Evolutionary conservation across 2,329 filamentous ascomycete species (phyloP).

Genomic region (Chaetomiaceae sp.): DNA sequence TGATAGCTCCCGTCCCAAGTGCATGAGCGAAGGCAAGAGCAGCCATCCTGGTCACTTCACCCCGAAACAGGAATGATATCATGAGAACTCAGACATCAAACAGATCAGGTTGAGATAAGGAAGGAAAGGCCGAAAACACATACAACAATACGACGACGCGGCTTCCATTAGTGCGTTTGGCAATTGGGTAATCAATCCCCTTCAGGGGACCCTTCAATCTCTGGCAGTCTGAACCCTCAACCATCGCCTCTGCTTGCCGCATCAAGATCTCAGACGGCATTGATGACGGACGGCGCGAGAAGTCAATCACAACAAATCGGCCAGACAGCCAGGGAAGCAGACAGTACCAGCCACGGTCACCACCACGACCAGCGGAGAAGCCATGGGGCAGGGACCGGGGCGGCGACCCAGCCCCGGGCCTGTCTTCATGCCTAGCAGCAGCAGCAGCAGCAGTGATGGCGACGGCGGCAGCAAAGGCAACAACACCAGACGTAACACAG

Average conservation of each 20-base stretch:
- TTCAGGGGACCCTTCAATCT: no score
- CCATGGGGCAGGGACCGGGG: constrained; percentile 9
- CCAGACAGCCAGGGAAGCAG: background rate
- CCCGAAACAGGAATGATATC: constrained; percentile 6
- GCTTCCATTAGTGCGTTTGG: no score
- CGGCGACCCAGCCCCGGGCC: constrained; percentile 4
- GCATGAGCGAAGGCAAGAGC: no score
- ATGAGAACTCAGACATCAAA: background rate
- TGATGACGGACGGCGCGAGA: no score
- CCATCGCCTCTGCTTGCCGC: no score
- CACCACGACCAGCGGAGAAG: background rate
- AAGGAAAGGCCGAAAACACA: no score
- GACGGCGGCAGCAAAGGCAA: background rate
- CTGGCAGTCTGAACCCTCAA: no score
- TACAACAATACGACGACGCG: no score
- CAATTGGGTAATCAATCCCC: no score
- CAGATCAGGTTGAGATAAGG: background rate
- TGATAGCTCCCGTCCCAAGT: constrained; percentile 4
- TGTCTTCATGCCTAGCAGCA: constrained; percentile 1
- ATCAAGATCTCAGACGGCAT: no score
- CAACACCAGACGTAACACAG: background rate
- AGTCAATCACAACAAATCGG: no score
- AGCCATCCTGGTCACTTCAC: background rate
- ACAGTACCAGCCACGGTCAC: no score
- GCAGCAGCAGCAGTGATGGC: background rate